Conservation (phyloP, 1,284 basidiomycete genomes). For the Boletellus sp. region DNA sequence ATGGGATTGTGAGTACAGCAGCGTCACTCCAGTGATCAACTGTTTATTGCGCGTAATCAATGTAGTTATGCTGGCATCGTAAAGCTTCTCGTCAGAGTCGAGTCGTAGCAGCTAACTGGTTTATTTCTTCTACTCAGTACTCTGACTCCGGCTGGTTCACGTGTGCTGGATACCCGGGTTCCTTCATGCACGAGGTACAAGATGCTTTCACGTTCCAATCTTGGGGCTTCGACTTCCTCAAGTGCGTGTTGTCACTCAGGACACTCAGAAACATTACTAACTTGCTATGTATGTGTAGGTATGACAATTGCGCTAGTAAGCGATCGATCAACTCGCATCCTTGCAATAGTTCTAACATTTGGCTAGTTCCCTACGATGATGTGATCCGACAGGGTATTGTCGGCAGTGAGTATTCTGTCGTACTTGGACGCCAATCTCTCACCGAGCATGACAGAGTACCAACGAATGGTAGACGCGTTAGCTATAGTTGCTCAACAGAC, state of each 20-base stretch:
- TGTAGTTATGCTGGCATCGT: conserved; percentile 51
- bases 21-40: not conserved
- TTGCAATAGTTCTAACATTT: conserved; percentile 7
- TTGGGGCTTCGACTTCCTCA: conserved; percentile 59
- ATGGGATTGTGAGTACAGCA: conserved; percentile 46
- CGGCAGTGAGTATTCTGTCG: conserved; percentile 44
- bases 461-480: conserved; percentile 53
- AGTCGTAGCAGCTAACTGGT: not conserved
- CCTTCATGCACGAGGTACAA: conserved; percentile 27
- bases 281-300: conserved; percentile 34
- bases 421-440: not conserved
- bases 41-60: not conserved
- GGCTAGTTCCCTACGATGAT: conserved; percentile 47
- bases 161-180: conserved; percentile 28
- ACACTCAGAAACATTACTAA: conserved; percentile 1
- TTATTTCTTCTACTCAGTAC: conserved; percentile 17
- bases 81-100: conserved; percentile 14
- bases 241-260: conserved; percentile 37
- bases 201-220: conserved; percentile 34
- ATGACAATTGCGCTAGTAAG: conserved; percentile 51
- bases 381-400: conserved; percentile 49
- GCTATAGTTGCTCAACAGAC: conserved; percentile 39
- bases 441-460: conserved; percentile 37
- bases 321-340: not conserved
- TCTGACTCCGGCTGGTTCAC: conserved; percentile 36